A percentile compares a stretch with the other conserved stretches of the same genome.
phyloP scores from a whole-genome alignment of 148 eudicot species.

The Cornus kousa region DNA sequence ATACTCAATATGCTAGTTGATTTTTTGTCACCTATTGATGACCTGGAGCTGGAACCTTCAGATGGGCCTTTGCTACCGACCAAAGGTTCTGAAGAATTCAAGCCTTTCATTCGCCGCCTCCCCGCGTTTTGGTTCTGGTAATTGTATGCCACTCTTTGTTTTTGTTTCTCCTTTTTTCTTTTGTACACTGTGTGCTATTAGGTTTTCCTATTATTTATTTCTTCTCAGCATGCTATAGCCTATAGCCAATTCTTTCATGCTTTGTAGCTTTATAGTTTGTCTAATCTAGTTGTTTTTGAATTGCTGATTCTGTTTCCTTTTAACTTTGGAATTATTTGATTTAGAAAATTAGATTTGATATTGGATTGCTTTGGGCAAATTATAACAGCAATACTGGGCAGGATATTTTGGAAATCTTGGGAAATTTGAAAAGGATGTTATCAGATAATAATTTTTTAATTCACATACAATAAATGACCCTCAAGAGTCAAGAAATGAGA shows the following conservation, averaged over 20 bases:
- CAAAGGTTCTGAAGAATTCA: conserved; percentile 85
- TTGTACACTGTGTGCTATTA: not conserved
- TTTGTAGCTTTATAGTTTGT: no score
- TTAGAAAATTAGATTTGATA: no score
- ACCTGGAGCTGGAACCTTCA: conserved; percentile 67
- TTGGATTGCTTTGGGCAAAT: not conserved
- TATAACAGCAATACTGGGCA: no score
- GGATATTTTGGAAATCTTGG: no score
- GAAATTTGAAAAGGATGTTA: no score
- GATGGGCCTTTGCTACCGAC: conserved; percentile 76
- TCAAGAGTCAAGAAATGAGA: no score
- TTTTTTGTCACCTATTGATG: conserved; percentile 81
- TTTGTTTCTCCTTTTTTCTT: not conserved
- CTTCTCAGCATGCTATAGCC: no score
- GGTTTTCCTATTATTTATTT: not conserved
- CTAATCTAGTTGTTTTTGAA: no score
- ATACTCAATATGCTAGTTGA: conserved; percentile 74
- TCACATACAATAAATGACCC: no score
- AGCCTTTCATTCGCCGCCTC: conserved; percentile 85
- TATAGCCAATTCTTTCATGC: no score
- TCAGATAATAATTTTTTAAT: no score
- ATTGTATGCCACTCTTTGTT: not conserved
- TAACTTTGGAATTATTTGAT: not conserved
- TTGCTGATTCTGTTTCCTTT: not conserved
- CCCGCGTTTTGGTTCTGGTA: conserved; percentile 93